A percentile compares a stretch with the other conserved stretches of the same genome.
Evolutionary conservation across 2,329 filamentous ascomycete species (phyloP).

Genomic region (Mollisiaceae sp.): DNA sequence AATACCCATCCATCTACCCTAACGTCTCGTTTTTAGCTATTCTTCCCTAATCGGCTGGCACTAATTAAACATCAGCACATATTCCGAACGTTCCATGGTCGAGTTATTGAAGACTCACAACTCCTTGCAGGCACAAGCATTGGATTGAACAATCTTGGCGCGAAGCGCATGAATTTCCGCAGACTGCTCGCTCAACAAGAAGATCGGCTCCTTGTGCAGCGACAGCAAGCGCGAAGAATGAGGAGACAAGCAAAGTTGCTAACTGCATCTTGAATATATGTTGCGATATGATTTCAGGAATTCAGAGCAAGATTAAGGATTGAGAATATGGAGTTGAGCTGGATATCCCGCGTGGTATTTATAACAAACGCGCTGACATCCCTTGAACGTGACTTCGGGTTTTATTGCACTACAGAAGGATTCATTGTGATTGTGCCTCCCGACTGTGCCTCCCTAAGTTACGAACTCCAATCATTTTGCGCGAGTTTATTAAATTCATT

Average conservation of each 20-base stretch:
- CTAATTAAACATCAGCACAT: neutral
- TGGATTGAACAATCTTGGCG: neutral
- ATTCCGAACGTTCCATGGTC: neutral
- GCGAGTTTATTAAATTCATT: too few species aligned
- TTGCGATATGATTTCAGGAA: too few species aligned
- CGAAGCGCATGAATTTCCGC: neutral
- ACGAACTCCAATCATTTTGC: too few species aligned
- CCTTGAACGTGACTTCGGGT: too few species aligned
- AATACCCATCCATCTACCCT: neutral
- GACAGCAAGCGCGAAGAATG: neutral
- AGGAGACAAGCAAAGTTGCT: neutral
- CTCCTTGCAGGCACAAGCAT: neutral
- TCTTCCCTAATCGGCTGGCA: neutral
- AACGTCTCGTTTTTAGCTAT: neutral
- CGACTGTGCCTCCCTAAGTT: too few species aligned
- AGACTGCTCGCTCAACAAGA: neutral
- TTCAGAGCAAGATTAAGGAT: too few species aligned
- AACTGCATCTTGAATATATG: neutral
- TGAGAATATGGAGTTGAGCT: too few species aligned
- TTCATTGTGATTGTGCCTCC: too few species aligned
- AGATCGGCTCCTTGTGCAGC: neutral
- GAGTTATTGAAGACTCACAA: neutral
- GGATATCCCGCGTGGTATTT: too few species aligned
- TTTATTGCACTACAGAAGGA: too few species aligned
- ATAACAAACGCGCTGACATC: too few species aligned